phyloP scores from a whole-genome alignment of 2,329 filamentous ascomycete genomes.

The Parascedosporium putredinis region DNA sequence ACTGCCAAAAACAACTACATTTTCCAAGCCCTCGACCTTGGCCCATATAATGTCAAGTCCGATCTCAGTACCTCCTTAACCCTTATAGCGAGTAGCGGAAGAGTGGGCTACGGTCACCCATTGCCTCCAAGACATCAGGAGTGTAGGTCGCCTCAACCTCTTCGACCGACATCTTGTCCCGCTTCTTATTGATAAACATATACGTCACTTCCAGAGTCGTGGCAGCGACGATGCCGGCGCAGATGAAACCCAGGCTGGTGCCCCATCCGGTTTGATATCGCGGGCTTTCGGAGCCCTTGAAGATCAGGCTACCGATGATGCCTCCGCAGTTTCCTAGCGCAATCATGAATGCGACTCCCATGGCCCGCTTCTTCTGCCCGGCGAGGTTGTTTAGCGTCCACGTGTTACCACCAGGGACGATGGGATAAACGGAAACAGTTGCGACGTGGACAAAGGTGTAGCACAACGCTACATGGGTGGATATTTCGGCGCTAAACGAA shows the following conservation, averaged over 20 bases:
- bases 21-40: too few relatives aligned
- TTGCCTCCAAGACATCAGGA: constrained; percentile 17
- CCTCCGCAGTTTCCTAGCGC: constrained; percentile 15
- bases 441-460: constrained; percentile 28
- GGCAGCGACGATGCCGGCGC: constrained; percentile 11
- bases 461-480: constrained; percentile 23
- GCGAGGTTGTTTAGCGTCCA: constrained; percentile 27
- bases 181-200: constrained; percentile 15
- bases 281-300: constrained; percentile 15
- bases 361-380: constrained; percentile 21
- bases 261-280: constrained; percentile 18
- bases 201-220: constrained; percentile 14
- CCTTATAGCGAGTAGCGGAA: constrained; percentile 19
- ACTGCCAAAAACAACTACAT: too few relatives aligned
- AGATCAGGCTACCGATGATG: constrained; percentile 17
- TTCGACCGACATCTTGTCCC: constrained; percentile 15
- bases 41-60: too few relatives aligned
- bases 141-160: constrained; percentile 19
- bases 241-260: constrained; percentile 15
- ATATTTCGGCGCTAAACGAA: constrained; percentile 19
- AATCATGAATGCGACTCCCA: constrained; percentile 25
- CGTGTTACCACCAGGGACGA: constrained; percentile 21
- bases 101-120: constrained; percentile 22
- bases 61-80: background rate
- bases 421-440: constrained; percentile 27